Evolutionary conservation across 139 green algal species (phyloP), one percentile per base, ranked within the genome.

Genomic region (Micractinium conductrix): DNA sequence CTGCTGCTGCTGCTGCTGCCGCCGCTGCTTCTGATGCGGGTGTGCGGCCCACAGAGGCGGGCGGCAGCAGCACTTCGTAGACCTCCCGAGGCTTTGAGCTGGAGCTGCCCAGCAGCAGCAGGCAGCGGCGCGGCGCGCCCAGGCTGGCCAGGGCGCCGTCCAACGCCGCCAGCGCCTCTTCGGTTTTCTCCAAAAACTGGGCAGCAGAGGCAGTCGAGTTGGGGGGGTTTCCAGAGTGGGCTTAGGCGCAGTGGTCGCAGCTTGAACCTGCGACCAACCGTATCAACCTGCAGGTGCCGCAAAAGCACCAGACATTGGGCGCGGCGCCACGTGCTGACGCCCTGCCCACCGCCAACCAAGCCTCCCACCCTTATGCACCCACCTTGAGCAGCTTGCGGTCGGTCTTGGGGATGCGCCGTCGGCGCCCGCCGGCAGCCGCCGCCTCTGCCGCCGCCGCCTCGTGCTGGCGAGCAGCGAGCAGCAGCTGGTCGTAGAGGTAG

Each of bases 401-500:
- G 17, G 1, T 33, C 35, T 58, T 78, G 55, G 76, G 76, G 4
- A 35, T 21, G 42, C 58, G 76, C 21, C 58, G 76, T 7, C 76
- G 37, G 35, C 58, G 73, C 73, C 24, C 74, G 35, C 33, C 24
- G 21, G 21, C 50, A 1, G 75, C 76, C 30, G 58, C 43, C 10
- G 62, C 79, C n/a, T 48, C 24, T 33, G 30, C 81, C 33, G 14
- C 55, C 8, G 42, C 43, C 0, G 19, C 58, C 76, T 73, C 58
- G 58, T 38, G 76, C 76, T 58, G 33, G 0, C 55, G 58, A 1
- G 38, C n/a, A 19, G 43, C n/a, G 5, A 16, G 44, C 42, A 86
- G 81, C 73, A 86, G 69, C 73, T 80, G 40, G 43, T 86, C 65
- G 33, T 86, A 86, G 2, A 86, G 73, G 63, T 65, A 78, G 21